Evolutionary conservation across 768 basidiomycete species (phyloP).

Genomic region (Kwoniella mangroviensis): DNA sequence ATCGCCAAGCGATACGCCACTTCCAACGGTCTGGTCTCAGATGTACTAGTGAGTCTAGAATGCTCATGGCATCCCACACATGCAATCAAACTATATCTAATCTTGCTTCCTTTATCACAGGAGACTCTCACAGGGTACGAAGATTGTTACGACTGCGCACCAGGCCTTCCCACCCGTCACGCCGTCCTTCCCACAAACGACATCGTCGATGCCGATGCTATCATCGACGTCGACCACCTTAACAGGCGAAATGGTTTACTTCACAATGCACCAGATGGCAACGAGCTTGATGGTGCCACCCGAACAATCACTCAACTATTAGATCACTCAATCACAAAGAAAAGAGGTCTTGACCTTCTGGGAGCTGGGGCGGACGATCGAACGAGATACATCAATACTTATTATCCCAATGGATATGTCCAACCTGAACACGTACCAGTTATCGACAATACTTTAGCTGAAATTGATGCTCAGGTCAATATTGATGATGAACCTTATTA

Average conservation of each 20-base stretch:
- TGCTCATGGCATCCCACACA: too few relatives aligned
- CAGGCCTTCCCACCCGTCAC: slow-evolving; percentile 1
- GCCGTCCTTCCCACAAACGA: slow-evolving; percentile 16
- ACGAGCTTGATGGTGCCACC: slow-evolving; percentile 12
- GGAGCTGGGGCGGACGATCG: not conserved
- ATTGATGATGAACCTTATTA: slow-evolving; percentile 28
- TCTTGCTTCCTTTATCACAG: not conserved
- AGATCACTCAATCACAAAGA: slow-evolving; percentile 15
- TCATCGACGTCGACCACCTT: slow-evolving; percentile 15
- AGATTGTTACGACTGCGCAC: slow-evolving; percentile 17
- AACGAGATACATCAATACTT: not conserved
- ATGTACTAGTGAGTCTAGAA: slow-evolving; percentile 18
- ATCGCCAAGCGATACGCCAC: slow-evolving; percentile 10
- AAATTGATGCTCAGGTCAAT: slow-evolving; percentile 19
- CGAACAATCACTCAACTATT: slow-evolving; percentile 16
- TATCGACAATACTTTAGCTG: slow-evolving; percentile 1
- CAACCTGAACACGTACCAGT: not conserved
- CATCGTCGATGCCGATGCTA: slow-evolving; percentile 8
- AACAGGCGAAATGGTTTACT: slow-evolving; percentile 17
- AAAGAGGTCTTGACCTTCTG: slow-evolving; percentile 15
- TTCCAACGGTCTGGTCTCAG: slow-evolving; percentile 11
- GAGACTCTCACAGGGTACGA: slow-evolving; percentile 21
- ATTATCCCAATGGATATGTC: slow-evolving; percentile 10
- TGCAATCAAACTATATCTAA: too few relatives aligned
- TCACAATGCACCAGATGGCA: slow-evolving; percentile 17